Evolutionary conservation across 345 rosid genomes (phyloP).

Genomic region (Psidium guajava): DNA sequence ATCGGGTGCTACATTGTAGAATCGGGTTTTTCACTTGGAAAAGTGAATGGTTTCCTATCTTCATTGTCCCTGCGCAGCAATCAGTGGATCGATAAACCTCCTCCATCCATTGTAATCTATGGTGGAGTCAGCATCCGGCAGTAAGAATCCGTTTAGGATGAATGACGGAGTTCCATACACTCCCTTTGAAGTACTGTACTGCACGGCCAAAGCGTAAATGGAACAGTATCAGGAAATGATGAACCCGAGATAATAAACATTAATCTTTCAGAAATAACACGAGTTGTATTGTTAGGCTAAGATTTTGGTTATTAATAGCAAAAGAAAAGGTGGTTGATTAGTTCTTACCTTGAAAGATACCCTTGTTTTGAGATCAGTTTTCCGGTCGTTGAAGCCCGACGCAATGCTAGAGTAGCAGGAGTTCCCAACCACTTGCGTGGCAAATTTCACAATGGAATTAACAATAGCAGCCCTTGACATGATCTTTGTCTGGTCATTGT

Average conservation of each 20-base stretch:
- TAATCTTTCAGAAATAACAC: not conserved
- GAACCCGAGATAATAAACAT: not conserved
- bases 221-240: not conserved
- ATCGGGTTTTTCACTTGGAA: not conserved
- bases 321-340: not conserved
- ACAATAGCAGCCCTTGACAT: conserved; percentile 47
- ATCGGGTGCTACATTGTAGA: not conserved
- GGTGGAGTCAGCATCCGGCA: conserved; percentile 27
- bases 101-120: conserved; percentile 27
- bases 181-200: conserved; percentile 42
- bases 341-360: conserved; percentile 73
- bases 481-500: conserved; percentile 48
- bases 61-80: not conserved
- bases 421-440: conserved; percentile 40
- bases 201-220: conserved; percentile 8
- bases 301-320: not conserved
- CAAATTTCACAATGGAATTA: conserved; percentile 38
- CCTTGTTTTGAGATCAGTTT: conserved; percentile 60
- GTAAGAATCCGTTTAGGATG: conserved; percentile 30
- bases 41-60: not conserved
- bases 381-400: conserved; percentile 46
- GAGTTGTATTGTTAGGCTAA: not conserved
- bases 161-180: conserved; percentile 36
- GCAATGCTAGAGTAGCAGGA: conserved; percentile 34
- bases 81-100: conserved; percentile 26